These are phyloP conservation scores for Lactarius hengduanensis DNA, from an alignment of 768 basidiomycete genomes.

Conservation along the genomic window DNA sequence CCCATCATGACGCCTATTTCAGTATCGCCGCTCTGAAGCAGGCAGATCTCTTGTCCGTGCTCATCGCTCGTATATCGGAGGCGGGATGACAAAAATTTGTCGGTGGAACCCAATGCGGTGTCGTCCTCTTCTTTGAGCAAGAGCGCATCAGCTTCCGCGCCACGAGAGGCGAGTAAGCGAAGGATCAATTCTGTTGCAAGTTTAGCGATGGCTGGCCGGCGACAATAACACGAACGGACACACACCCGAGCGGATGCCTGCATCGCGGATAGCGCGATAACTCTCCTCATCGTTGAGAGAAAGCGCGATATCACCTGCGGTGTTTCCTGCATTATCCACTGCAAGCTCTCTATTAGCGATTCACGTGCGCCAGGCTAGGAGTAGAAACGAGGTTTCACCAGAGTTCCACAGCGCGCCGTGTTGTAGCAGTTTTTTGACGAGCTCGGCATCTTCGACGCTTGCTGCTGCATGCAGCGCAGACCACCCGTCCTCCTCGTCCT, in stretches of 20 bases:
- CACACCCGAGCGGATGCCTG: conserved; percentile 87
- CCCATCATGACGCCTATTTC: conserved; percentile 99
- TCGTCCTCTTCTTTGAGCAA: conserved; percentile 50
- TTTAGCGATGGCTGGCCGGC: background rate
- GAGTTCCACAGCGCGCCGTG: conserved; percentile 92
- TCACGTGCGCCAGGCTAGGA: background rate
- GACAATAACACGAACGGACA: conserved; percentile 25
- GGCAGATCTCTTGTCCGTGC: conserved; percentile 79
- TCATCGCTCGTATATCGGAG: conserved; percentile 68
- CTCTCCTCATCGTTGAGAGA: conserved; percentile 76
- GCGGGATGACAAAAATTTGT: conserved; percentile 67
- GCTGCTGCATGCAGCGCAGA: conserved; percentile 87
- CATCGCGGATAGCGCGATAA: conserved; percentile 82
- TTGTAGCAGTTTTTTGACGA: conserved; percentile 68
- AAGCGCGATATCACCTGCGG: conserved; percentile 87
- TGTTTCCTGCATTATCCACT: conserved; percentile 79
- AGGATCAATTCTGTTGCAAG: conserved; percentile 62
- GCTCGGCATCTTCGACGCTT: conserved; percentile 61
- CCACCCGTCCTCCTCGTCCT: conserved; percentile 70
- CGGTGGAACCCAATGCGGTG: conserved; percentile 60
- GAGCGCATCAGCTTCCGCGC: conserved; percentile 35
- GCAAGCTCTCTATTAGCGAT: conserved; percentile 2
- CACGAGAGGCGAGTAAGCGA: conserved; percentile 52
- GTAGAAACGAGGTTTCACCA: conserved; percentile 46
- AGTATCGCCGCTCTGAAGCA: conserved; percentile 58